Base-by-base conservation (phyloP, 2,329 filamentous ascomycete genomes). In the Beauveria brongniartii region DNA sequence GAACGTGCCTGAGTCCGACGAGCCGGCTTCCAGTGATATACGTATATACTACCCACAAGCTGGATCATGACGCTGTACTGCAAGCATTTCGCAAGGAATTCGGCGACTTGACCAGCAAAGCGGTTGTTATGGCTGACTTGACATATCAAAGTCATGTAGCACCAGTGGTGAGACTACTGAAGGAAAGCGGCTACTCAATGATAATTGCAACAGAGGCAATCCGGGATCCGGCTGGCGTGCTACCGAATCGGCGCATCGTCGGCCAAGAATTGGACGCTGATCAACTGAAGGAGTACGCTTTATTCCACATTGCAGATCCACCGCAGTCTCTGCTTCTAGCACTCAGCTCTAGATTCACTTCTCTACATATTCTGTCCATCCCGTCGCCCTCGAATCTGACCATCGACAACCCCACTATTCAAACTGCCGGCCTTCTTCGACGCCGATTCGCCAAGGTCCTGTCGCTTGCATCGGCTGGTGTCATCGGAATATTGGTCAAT, bases 401-500 rank as follows among this genome's bases (percentile, higher is more conserved):
- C 75, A 80, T 82, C n/a, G 73, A 77, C 26, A 73, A 77, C 40
- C 68, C 73, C 3, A 76, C 72, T 8, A 71, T 70, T 54, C 78
- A 78, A 8, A 81, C 84, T 1, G 73, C 78, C 3, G 77, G 77
- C 4, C 74, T 85, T 10, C 84, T 99, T 18, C 87, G 91, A 28
- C 88, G 94, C 2, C 90, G 94, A 43, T 99, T 97, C 73, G 94
- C 89, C 1, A 86, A 94, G 62, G 81, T 97, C 12, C 88, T 93
- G 1, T 86, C 85, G 0, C 85, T 97, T 30, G 85, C 88, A 20
- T 91, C 91, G 0, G 89, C 87, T 0, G 86, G 91, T 22, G 86
- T 97, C 55, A 91, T 97, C 67, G 94, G 94, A 8, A 96, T 99
- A 63, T 79, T 99, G 1, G 92, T 99, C 74, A 97, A 97, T 74